Base-by-base conservation (phyloP, 2,329 filamentous ascomycete genomes). In the Chaetoscypha palmicola region DNA sequence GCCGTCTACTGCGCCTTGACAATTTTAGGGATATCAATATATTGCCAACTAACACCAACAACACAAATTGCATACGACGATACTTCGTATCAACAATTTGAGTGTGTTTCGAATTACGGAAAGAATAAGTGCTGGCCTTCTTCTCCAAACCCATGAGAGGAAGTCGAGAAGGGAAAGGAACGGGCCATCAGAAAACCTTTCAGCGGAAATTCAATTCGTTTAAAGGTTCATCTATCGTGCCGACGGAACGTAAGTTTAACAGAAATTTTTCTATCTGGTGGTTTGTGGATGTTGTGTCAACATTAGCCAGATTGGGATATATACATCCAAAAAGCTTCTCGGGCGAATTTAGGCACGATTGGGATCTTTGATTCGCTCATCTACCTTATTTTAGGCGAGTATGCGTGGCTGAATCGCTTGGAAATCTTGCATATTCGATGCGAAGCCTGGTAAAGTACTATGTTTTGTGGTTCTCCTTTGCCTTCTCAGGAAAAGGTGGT, bases 251-350 rank as follows among this genome's bases (percentile, higher is more conserved):
- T n/a, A n/a, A n/a, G n/a, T n/a, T n/a, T n/a, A 16, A 16, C 9
- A 16, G 31, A 34, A 34, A 34, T 16, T 34, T 34, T 34, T 9
- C 32, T 4, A 22, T 17, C 21, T 37, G 21, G 34, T 37, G 34
- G 32, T 35, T 16, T 35, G 10, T 10, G 14, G n/a, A n/a, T 35
- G 32, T 12, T 35, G 12, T 11, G 16, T 12, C 16, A 35, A 35
- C 16, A 37, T 37, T 37, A 37, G 34, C 34, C 34, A 37, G 34
- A 37, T 21, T 37, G 9, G 34, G 21, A 34, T 34, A 16, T 37
- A 24, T 37, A 24, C 34, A 37, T 22, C 17, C 34, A 23, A 37
- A 9, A 17, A 34, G 12, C n/a, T 37, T 10, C 17, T 11, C 14
- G 7, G 31, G 32, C 19, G 34, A 12, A 21, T 37, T 37, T 37